These are phyloP conservation scores for Lichtheimia corymbifera DNA, from an alignment of 371 early-diverging fungal species.

Conservation along the genomic window DNA sequence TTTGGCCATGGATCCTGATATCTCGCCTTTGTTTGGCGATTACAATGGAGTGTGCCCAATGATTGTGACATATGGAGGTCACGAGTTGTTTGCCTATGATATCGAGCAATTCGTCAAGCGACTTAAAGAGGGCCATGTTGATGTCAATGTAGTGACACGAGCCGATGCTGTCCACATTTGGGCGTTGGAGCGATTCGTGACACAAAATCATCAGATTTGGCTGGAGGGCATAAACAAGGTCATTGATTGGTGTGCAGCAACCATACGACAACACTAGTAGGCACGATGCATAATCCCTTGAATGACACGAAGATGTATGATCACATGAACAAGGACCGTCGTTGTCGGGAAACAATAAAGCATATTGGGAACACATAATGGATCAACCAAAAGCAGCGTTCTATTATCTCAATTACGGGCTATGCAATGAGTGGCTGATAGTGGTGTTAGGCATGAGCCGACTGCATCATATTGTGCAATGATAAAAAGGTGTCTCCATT, in stretches of 20 bases:
- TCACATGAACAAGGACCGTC: no score
- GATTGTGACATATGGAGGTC: constrained; percentile 28
- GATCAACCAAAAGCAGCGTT: no score
- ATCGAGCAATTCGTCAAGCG: constrained; percentile 18
- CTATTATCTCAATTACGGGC: no score
- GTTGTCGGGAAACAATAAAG: no score
- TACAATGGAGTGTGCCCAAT: constrained; percentile 29
- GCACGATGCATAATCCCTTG: no score
- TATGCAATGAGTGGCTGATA: no score
- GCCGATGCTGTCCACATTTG: constrained; percentile 31
- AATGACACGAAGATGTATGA: no score
- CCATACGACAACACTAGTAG: background rate
- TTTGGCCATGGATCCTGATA: constrained; percentile 17
- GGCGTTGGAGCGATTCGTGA: constrained; percentile 19
- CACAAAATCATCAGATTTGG: constrained; percentile 16
- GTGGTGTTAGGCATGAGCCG: no score
- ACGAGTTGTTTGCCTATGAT: constrained; percentile 34
- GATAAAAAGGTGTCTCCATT: no score
- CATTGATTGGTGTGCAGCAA: constrained; percentile 11
- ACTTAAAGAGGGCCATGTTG: constrained; percentile 22
- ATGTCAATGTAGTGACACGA: constrained; percentile 27
- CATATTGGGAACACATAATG: no score
- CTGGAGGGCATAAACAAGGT: constrained; percentile 7
- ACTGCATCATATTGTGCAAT: no score
- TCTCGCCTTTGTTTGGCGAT: constrained; percentile 24